Evolutionary conservation across 1,284 basidiomycete species (phyloP).

Genomic region (Cutaneotrichosporon sp.): DNA sequence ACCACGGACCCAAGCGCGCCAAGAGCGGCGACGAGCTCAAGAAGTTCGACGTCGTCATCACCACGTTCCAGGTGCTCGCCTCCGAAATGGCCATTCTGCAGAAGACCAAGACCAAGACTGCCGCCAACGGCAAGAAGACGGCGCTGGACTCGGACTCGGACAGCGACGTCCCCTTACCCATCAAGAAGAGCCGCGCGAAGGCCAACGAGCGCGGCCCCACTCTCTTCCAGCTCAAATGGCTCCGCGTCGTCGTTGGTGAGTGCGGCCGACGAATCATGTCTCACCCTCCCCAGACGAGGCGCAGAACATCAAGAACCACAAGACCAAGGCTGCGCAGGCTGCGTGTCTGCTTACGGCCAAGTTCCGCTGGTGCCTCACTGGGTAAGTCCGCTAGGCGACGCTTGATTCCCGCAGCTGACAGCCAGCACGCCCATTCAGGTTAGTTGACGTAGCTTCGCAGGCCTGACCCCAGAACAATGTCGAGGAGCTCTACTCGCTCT

Average conservation of each 20-base stretch:
- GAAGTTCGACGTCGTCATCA: slow-evolving; percentile 72
- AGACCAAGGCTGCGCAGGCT: slow-evolving; percentile 76
- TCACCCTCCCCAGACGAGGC: slow-evolving; percentile 71
- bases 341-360: slow-evolving; percentile 76
- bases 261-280: background rate
- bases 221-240: slow-evolving; percentile 79
- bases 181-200: slow-evolving; percentile 53
- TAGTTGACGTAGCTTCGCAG: background rate
- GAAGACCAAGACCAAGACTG: background rate
- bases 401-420: background rate
- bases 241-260: slow-evolving; percentile 78
- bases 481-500: slow-evolving; percentile 82
- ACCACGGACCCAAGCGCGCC: slow-evolving; percentile 75
- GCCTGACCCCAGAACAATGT: slow-evolving; percentile 70
- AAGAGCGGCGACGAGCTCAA: slow-evolving; percentile 64
- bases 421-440: slow-evolving; percentile 75
- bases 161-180: slow-evolving; percentile 52
- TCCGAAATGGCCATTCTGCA: slow-evolving; percentile 59
- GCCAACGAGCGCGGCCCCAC: slow-evolving; percentile 60
- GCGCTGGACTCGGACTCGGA: slow-evolving; percentile 40
- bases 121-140: background rate
- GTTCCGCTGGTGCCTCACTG: slow-evolving; percentile 87
- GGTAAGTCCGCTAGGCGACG: slow-evolving; percentile 20
- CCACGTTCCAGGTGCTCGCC: slow-evolving; percentile 76
- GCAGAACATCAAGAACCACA: slow-evolving; percentile 94